Evolutionary conservation across 768 basidiomycete genomes (phyloP).

Genomic region (Lactarius hengduanensis): DNA sequence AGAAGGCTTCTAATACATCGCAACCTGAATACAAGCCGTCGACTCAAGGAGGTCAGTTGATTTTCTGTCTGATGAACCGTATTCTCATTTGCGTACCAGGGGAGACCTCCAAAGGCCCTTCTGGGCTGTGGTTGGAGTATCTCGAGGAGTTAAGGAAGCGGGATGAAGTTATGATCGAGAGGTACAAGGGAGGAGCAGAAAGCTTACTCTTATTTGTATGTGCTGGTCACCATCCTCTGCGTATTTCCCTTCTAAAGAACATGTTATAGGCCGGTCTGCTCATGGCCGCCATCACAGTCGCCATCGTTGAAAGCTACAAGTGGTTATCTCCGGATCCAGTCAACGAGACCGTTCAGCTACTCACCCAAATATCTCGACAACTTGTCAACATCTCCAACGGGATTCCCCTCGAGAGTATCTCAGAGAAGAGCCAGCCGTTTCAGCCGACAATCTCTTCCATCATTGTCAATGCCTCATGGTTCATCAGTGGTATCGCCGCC

Average conservation of each 20-base stretch:
- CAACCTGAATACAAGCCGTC: too few relatives aligned
- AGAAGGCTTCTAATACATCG: too few relatives aligned
- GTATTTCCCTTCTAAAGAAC: not conserved
- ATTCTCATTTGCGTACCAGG: not conserved
- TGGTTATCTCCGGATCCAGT: conserved; percentile 4
- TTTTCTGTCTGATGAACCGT: not conserved
- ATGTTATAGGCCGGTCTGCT: conserved; percentile 20
- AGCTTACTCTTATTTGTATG: conserved; percentile 13
- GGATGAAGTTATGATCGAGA: conserved; percentile 4
- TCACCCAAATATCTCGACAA: conserved; percentile 22
- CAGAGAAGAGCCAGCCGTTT: not conserved
- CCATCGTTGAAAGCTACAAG: conserved; percentile 21
- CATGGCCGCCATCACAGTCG: conserved; percentile 7
- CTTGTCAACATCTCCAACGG: not conserved
- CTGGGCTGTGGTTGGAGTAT: conserved; percentile 11
- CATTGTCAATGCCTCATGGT: conserved; percentile 17
- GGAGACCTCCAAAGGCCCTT: not conserved
- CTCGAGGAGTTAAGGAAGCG: conserved; percentile 4
- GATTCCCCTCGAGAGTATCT: not conserved
- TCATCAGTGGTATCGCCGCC: conserved; percentile 10
- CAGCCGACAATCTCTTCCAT: not conserved
- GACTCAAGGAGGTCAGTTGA: not conserved
- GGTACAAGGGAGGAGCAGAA: not conserved
- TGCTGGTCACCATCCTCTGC: not conserved
- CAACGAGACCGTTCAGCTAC: not conserved